Conservation (phyloP, 2,329 filamentous ascomycete genomes). For the Fusarium virguliforme region DNA sequence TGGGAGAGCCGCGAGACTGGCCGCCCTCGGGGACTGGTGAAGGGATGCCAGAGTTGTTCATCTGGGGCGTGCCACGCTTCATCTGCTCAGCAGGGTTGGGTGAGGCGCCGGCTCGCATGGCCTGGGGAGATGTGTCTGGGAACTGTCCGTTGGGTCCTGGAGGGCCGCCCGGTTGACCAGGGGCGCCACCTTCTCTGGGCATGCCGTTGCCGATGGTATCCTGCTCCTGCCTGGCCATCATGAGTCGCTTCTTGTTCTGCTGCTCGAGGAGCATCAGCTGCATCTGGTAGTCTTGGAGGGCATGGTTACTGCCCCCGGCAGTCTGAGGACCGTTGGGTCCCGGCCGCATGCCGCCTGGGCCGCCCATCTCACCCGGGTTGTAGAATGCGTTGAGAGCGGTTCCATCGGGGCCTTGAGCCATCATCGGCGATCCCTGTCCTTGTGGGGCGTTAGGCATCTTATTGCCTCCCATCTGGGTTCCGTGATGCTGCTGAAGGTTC, state of each 20-base stretch:
- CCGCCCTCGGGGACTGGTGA: constrained; percentile 80
- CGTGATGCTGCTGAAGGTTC: constrained; percentile 86
- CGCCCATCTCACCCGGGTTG: constrained; percentile 74
- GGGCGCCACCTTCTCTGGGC: constrained; percentile 64
- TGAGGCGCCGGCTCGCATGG: constrained; percentile 78
- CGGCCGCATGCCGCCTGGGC: constrained; percentile 72
- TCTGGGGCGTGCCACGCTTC: constrained; percentile 83
- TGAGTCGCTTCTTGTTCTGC: constrained; percentile 88
- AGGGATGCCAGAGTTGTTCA: constrained; percentile 78
- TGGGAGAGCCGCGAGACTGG: constrained; percentile 77
- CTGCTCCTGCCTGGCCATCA: constrained; percentile 87
- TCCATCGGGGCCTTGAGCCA: constrained; percentile 79
- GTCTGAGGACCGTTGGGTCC: constrained; percentile 65
- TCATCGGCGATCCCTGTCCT: constrained; percentile 87
- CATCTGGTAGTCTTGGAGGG: constrained; percentile 91
- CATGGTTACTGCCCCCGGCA: constrained; percentile 78
- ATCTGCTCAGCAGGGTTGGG: constrained; percentile 85
- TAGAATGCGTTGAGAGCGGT: constrained; percentile 72
- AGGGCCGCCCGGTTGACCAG: constrained; percentile 69
- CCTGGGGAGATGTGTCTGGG: constrained; percentile 80
- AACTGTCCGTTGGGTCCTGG: constrained; percentile 75
- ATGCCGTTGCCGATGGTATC: constrained; percentile 69
- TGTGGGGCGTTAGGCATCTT: constrained; percentile 83
- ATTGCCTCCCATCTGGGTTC: constrained; percentile 85
- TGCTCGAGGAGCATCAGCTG: constrained; percentile 89